phyloP scores from a whole-genome alignment of 805 yeast species.

The Candida corydali region DNA sequence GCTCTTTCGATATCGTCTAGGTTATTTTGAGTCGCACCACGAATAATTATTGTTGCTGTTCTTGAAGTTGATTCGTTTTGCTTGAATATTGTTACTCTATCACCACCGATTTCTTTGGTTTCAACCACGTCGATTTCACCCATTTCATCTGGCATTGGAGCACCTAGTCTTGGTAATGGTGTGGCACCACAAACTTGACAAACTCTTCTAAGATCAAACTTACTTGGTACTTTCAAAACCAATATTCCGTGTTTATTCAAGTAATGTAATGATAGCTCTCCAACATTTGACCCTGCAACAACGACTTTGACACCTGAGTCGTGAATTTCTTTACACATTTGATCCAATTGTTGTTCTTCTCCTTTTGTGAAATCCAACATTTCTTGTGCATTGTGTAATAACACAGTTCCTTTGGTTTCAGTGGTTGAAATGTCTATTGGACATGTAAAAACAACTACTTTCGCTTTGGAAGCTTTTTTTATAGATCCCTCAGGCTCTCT shows the following conservation, averaged over 20 bases:
- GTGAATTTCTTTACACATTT: conserved; percentile 72
- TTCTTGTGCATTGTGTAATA: conserved; percentile 92
- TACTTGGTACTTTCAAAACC: conserved; percentile 86
- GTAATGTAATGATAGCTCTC: conserved; percentile 91
- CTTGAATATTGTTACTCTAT: conserved; percentile 89
- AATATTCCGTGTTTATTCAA: conserved; percentile 81
- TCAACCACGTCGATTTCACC: conserved; percentile 85
- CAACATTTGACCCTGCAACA: conserved; percentile 91
- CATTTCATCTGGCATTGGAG: conserved; percentile 92
- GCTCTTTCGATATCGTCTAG: conserved; percentile 96
- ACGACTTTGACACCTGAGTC: conserved; percentile 86
- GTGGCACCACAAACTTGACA: conserved; percentile 97
- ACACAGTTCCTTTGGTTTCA: conserved; percentile 97
- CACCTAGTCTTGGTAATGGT: conserved; percentile 89
- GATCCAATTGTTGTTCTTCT: conserved; percentile 91
- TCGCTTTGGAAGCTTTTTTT: conserved; percentile 63
- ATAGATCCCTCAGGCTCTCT: conserved; percentile 94
- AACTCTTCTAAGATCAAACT: conserved; percentile 89
- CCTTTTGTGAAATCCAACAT: conserved; percentile 96
- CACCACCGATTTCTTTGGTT: conserved; percentile 94
- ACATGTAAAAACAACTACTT: conserved; percentile 89
- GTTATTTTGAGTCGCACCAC: conserved; percentile 95
- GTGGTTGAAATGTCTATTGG: conserved; percentile 94
- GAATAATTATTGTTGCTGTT: conserved; percentile 87
- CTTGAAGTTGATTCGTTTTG: conserved; percentile 66